Conservation (phyloP, 257 asterid species). For the Asclepias syriaca region DNA sequence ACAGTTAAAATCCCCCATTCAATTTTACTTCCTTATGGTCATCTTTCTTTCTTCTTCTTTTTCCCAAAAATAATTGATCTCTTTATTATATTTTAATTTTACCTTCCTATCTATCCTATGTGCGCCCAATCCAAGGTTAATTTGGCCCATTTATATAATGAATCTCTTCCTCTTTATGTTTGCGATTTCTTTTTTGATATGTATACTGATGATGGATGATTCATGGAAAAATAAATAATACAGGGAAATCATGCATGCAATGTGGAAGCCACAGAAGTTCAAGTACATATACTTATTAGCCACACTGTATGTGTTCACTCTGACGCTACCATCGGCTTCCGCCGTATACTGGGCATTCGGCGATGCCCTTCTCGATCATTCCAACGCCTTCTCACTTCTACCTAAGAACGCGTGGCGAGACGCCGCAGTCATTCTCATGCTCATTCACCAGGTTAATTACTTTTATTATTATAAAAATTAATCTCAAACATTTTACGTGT, state of each 20-base stretch:
- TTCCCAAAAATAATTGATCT: neutral
- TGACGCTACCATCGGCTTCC: slow-evolving; percentile 82
- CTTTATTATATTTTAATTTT: neutral
- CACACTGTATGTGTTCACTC: slow-evolving; percentile 81
- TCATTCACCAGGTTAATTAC: slow-evolving; percentile 80
- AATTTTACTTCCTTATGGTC: too few relatives aligned
- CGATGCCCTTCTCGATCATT: slow-evolving; percentile 67
- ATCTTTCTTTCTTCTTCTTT: neutral
- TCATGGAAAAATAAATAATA: neutral
- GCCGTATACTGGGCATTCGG: slow-evolving; percentile 98
- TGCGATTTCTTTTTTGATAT: neutral
- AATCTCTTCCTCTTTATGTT: too few relatives aligned
- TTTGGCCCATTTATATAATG: neutral
- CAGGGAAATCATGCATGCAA: slow-evolving; percentile 95
- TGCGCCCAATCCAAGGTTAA: neutral
- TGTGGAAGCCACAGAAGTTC: slow-evolving; percentile 99
- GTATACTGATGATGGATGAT: neutral
- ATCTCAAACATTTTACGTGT: too few relatives aligned
- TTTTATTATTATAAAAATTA: too few relatives aligned
- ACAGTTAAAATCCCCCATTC: neutral
- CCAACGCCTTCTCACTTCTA: slow-evolving; percentile 85
- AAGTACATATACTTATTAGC: slow-evolving; percentile 82
- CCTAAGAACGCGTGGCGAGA: slow-evolving; percentile 71
- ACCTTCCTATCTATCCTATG: neutral
- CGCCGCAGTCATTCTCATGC: slow-evolving; percentile 86